Evolutionary conservation across 2,329 filamentous ascomycete species (phyloP).

Genomic region (Dactylella cylindrospora): DNA sequence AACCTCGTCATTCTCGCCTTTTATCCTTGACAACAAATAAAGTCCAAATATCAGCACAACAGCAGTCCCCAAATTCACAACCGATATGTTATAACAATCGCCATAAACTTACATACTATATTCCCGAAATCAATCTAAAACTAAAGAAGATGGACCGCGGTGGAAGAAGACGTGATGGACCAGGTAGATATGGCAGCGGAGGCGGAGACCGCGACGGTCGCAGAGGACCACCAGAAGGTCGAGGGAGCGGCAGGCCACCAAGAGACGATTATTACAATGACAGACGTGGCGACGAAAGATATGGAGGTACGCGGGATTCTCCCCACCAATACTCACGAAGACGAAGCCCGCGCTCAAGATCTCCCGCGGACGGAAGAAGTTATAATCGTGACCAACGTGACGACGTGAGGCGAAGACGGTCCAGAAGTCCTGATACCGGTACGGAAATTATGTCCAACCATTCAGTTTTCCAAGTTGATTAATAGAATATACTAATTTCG

Average conservation of each 20-base stretch:
- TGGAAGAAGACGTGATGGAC: constrained; percentile 27
- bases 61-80: neutral
- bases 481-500: too few species aligned
- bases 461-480: too few species aligned
- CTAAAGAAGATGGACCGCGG: constrained; percentile 17
- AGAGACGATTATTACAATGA: constrained; percentile 37
- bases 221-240: neutral
- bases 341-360: constrained; percentile 43
- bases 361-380: constrained; percentile 35
- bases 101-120: too few species aligned
- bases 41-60: too few species aligned
- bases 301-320: constrained; percentile 40
- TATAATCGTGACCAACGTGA: constrained; percentile 23
- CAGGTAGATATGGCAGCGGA: constrained; percentile 12
- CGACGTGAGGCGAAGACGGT: constrained; percentile 24
- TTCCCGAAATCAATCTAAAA: neutral
- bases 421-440: constrained; percentile 32
- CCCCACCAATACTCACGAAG: constrained; percentile 39
- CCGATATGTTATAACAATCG: neutral
- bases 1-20: too few species aligned
- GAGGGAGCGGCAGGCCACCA: constrained; percentile 2
- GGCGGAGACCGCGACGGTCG: constrained; percentile 1
- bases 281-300: constrained; percentile 19
- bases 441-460: too few species aligned
- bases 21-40: too few species aligned